A percentile compares a stretch with the other conserved stretches of the same genome.
phyloP scores from a whole-genome alignment of 1,284 basidiomycete genomes.

The Melampsora abietis-canadensis region DNA sequence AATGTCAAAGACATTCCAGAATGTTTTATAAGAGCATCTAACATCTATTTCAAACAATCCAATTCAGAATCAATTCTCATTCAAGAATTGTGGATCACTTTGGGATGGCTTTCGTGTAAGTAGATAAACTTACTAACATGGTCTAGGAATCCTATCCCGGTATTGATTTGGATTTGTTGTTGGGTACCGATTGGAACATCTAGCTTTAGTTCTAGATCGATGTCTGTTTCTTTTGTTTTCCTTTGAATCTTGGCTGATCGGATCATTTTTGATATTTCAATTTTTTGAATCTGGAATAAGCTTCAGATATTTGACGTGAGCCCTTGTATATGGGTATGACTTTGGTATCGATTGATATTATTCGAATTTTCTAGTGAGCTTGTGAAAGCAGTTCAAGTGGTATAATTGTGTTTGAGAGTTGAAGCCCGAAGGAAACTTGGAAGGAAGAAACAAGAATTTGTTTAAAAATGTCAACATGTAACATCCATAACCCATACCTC shows the following conservation, averaged over 20 bases:
- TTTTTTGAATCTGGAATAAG: too few species aligned
- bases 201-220: conserved; percentile 75
- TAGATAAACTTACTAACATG: conserved; percentile 63
- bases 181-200: conserved; percentile 67
- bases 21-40: conserved; percentile 54
- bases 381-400: too few species aligned
- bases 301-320: too few species aligned
- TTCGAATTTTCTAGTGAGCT: too few species aligned
- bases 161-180: conserved; percentile 81
- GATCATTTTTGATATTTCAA: too few species aligned
- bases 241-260: conserved; percentile 70
- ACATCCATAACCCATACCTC: too few species aligned
- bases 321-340: too few species aligned
- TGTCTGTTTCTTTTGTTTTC: conserved; percentile 88
- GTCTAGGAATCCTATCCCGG: conserved; percentile 96
- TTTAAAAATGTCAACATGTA: too few species aligned
- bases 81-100: background rate
- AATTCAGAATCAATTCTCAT: background rate
- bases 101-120: background rate
- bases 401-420: too few species aligned
- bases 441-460: too few species aligned
- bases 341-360: too few species aligned
- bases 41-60: conserved; percentile 48
- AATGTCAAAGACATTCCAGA: conserved; percentile 67
- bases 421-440: too few species aligned